Evolutionary conservation across 805 yeast genomes (phyloP).

Genomic region (Millerozyma acaciae): DNA sequence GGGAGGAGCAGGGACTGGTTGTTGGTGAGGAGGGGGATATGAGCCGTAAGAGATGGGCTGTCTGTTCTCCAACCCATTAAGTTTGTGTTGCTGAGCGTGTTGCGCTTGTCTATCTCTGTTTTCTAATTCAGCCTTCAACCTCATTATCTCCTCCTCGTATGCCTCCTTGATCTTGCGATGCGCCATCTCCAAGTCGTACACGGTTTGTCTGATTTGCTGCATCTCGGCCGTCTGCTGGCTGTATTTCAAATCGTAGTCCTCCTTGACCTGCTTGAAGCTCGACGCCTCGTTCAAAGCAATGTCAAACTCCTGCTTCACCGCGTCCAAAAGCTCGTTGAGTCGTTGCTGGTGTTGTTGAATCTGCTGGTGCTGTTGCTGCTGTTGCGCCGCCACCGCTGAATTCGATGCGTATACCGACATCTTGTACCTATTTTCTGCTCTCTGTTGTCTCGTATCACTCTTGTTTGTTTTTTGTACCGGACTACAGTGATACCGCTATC

Average conservation of each 20-base stretch:
- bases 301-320: conserved; percentile 88
- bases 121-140: conserved; percentile 83
- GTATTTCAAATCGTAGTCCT: conserved; percentile 85
- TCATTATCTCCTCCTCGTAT: conserved; percentile 86
- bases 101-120: conserved; percentile 64
- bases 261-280: conserved; percentile 81
- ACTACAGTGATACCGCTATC: too few relatives aligned
- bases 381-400: conserved; percentile 26
- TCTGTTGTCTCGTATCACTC: too few relatives aligned
- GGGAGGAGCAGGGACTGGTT: conserved; percentile 12
- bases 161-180: conserved; percentile 94
- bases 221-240: conserved; percentile 90
- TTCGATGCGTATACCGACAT: conserved; percentile 36
- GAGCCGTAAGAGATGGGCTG: conserved; percentile 11
- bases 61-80: conserved; percentile 10
- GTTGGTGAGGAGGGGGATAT: conserved; percentile 12
- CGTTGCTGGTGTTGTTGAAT: conserved; percentile 43
- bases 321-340: conserved; percentile 81
- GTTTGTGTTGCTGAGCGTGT: conserved; percentile 23
- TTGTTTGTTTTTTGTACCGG: too few relatives aligned
- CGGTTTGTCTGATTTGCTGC: conserved; percentile 91
- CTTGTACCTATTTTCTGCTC: too few relatives aligned
- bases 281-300: conserved; percentile 81
- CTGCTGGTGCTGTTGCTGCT: conserved; percentile 29
- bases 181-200: conserved; percentile 88